phyloP scores from a whole-genome alignment of 257 asterid genomes.

The Nicotiana sylvestris region DNA sequence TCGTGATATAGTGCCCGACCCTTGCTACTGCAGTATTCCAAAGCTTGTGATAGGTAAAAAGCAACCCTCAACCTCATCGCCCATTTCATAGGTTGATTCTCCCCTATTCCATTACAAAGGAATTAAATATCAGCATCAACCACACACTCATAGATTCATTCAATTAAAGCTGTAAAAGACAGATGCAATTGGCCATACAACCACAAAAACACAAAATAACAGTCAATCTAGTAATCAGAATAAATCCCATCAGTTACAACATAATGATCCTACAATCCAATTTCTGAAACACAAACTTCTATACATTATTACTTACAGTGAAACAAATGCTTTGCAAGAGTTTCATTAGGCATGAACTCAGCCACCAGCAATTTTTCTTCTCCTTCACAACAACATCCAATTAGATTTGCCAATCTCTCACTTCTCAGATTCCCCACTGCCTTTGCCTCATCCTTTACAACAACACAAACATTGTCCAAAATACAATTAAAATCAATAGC shows the following conservation, averaged over 20 bases:
- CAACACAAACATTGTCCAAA: not conserved
- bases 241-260: not conserved
- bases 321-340: slow-evolving; percentile 51
- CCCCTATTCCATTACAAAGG: slow-evolving; percentile 34
- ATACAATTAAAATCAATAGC: not conserved
- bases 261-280: not conserved
- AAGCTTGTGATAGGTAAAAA: slow-evolving; percentile 46
- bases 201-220: not conserved
- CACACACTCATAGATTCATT: not conserved
- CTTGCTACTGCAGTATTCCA: slow-evolving; percentile 46
- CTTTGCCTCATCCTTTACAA: slow-evolving; percentile 38
- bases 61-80: slow-evolving; percentile 52
- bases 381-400: slow-evolving; percentile 42
- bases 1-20: slow-evolving; percentile 51
- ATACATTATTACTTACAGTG: slow-evolving; percentile 31
- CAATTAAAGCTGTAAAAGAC: not conserved
- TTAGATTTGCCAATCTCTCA: slow-evolving; percentile 38
- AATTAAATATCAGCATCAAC: not conserved
- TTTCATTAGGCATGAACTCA: slow-evolving; percentile 48
- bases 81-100: slow-evolving; percentile 49
- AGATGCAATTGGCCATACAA: not conserved
- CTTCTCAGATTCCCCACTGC: slow-evolving; percentile 45
- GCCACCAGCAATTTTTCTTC: slow-evolving; percentile 48
- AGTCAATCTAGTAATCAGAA: not conserved
- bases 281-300: not conserved